Base-by-base conservation (phyloP, 2,329 filamentous ascomycete genomes). In the Penicillium sp. region DNA sequence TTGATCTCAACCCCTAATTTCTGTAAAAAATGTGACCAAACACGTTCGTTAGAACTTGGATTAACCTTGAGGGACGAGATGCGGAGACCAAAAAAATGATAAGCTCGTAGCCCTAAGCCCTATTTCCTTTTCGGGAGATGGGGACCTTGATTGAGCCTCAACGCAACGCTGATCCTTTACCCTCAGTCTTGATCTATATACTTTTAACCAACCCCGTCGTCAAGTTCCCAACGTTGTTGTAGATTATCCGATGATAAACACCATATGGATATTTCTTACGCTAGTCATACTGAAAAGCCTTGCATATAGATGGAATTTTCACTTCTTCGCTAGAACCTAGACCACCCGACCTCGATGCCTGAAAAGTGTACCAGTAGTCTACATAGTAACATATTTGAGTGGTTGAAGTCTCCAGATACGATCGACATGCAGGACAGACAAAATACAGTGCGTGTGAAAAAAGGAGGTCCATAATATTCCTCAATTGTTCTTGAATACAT, bases 61-160 rank as follows among this genome's bases (percentile, higher is more conserved):
- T 31, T 24, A 31, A 45, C 24, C 42, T 45, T 45, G 42, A 36
- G 45, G 48, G 39, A 34, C 45, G 52, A 44, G 45, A 60, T 51
- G 54, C 59, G 58, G 60, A 63, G 61, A 61, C 59, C 55, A 57
- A 62, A 67, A 71, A 68, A 70, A 60, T 65, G 64, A 68, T 66
- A 61, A 59, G 60, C 48, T 59, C 47, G 46, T 36, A 72, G 66
- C 72, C 72, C 72, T 75, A 74, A 69, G 61, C 72, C 72, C 72
- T 75, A 74, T 60, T 72, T 63, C 69, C 65, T 48, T 29, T 66
- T 65, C 55, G 19, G 65, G 66, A 10, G 47, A 16, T 18, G 9
- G 23, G 52, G 46, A 49, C 48, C 54, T 56, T 54, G 50, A 50
- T 48, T 21, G 37, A 43, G 24, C 16, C 24, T 23, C n/a, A 43